Conservation (phyloP, 192 early-diverging fungal species). For the Paraglomus brasilianum region DNA sequence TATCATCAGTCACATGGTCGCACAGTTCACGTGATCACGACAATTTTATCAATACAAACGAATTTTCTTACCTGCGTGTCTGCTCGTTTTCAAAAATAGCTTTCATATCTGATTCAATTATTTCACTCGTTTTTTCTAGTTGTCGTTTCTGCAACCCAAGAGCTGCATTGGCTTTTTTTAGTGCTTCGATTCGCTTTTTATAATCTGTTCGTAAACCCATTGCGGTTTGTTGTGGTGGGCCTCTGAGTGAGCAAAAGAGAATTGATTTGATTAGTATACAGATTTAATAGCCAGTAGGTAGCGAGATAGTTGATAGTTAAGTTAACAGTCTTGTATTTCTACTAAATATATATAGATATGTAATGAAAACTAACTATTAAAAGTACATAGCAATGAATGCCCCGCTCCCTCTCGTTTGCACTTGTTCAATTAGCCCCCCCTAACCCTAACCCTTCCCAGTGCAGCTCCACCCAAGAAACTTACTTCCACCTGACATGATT, state of each 20-base stretch:
- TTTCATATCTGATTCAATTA: slow-evolving; percentile 10
- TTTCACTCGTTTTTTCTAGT: slow-evolving; percentile 6
- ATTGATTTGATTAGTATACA: not conserved
- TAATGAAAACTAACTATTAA: not conserved
- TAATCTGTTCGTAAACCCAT: not conserved
- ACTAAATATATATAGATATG: not conserved
- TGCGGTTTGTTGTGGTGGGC: not conserved
- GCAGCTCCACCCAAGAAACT: slow-evolving; percentile 17
- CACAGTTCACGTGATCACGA: not conserved
- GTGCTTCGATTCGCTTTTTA: slow-evolving; percentile 22
- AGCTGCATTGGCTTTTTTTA: slow-evolving; percentile 11
- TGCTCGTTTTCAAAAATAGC: slow-evolving; percentile 24
- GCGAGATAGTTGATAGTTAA: not conserved
- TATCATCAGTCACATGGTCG: not conserved
- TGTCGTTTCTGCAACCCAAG: slow-evolving; percentile 10
- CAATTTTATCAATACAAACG: too few species aligned
- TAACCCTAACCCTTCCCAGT: not conserved
- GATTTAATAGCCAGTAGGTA: not conserved
- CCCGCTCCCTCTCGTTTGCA: not conserved
- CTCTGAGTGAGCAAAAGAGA: not conserved
- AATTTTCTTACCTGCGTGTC: not conserved
- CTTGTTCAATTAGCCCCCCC: not conserved
- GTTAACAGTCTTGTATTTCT: not conserved
- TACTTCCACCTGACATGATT: slow-evolving; percentile 73
- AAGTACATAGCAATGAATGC: not conserved